A percentile compares a stretch with the other conserved stretches of the same genome.
phyloP scores from a whole-genome alignment of 2,329 filamentous ascomycete genomes.

The Ophiostoma novo-ulmi region DNA sequence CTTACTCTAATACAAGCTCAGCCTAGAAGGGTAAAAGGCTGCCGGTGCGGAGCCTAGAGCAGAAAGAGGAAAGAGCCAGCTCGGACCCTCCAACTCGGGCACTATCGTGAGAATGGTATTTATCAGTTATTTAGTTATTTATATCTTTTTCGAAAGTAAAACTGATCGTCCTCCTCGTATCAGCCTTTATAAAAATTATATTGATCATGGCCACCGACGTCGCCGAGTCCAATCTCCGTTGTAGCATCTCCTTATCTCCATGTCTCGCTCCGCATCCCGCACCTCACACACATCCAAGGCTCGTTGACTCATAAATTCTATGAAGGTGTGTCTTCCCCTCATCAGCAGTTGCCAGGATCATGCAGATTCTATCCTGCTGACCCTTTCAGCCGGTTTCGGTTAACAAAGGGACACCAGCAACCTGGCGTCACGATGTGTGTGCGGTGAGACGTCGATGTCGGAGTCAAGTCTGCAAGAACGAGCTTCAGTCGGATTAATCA shows the following conservation, averaged over 20 bases:
- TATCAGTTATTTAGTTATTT: no score
- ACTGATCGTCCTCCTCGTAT: neutral
- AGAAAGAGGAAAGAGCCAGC: slow-evolving; percentile 1
- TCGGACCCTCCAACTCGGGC: neutral
- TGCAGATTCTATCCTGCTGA: neutral
- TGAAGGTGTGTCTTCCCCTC: neutral
- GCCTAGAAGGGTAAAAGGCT: neutral
- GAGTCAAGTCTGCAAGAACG: neutral
- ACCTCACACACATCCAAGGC: neutral
- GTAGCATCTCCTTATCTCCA: neutral
- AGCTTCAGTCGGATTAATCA: no score
- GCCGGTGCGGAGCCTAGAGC: neutral
- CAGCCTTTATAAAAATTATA: neutral
- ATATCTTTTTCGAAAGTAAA: no score
- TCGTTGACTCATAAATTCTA: neutral
- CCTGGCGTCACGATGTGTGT: neutral
- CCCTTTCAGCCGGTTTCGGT: slow-evolving; percentile 7
- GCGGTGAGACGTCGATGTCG: slow-evolving; percentile 1
- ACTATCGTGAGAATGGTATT: neutral
- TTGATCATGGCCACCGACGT: neutral
- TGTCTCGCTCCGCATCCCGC: neutral
- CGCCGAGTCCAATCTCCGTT: neutral
- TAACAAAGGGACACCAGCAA: neutral
- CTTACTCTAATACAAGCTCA: no score
- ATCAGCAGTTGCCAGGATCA: neutral